A percentile compares a stretch with the other conserved stretches of the same genome.
Evolutionary conservation across 306 rosid species (phyloP).

Genomic region (Begonia peltatifolia): DNA sequence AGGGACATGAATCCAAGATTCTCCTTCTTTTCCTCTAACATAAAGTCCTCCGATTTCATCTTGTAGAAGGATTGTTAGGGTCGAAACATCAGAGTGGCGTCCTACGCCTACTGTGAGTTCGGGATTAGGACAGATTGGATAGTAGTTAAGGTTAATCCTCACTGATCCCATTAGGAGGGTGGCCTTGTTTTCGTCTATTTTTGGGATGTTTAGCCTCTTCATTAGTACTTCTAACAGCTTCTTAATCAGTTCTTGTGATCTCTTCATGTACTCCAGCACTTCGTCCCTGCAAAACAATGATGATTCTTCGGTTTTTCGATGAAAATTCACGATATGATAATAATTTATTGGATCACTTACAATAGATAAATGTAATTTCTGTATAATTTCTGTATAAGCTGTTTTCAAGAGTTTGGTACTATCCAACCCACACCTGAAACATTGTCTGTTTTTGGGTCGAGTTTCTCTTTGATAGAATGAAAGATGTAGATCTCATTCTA

Average conservation of each 20-base stretch:
- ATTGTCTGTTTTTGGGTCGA: too few species aligned
- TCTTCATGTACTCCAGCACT: constrained; percentile 40
- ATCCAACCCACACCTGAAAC: too few species aligned
- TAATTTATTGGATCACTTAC: too few species aligned
- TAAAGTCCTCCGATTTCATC: constrained; percentile 48
- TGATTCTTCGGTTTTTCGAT: background rate
- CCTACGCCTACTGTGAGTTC: constrained; percentile 37
- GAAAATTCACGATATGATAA: too few species aligned
- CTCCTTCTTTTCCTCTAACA: constrained; percentile 6
- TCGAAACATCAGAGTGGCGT: constrained; percentile 45
- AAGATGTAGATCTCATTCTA: too few species aligned
- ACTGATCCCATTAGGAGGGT: constrained; percentile 10
- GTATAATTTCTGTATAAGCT: too few species aligned
- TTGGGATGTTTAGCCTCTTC: constrained; percentile 24
- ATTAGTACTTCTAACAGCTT: constrained; percentile 19
- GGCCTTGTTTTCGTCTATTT: constrained; percentile 13
- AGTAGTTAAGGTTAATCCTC: constrained; percentile 38
- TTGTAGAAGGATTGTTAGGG: constrained; percentile 42
- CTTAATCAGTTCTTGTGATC: constrained; percentile 20
- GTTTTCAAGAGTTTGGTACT: too few species aligned
- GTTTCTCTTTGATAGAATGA: too few species aligned
- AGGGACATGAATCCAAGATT: constrained; percentile 34
- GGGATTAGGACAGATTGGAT: constrained; percentile 40
- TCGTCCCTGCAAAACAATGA: constrained; percentile 6
- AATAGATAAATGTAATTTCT: too few species aligned